Base-by-base conservation (phyloP, 805 yeast genomes). In the Wickerhamomyces rabaulensis region DNA sequence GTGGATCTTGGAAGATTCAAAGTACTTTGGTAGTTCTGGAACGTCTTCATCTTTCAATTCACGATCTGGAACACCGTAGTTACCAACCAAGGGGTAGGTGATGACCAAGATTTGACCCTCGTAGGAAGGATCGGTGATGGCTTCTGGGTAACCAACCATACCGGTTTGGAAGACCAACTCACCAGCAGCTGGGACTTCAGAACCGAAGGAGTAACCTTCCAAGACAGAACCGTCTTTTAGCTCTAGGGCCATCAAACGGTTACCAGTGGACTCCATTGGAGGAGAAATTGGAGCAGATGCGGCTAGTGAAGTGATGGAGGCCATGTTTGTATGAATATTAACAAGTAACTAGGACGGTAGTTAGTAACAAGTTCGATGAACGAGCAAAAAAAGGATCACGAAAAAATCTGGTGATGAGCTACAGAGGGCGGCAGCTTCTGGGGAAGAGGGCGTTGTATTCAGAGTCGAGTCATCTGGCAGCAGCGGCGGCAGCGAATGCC, bases 101-200 rank as follows among this genome's bases (percentile, higher is more conserved):
- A 94, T 87, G 53, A 94, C 97, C 66, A 94, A 74, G 63, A 94
- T 92, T 72, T 94, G 99, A 53, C 99, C 99, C 64, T 87, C 91
- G 70, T 94, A 94, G 40, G 98, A 94, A 51, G 99, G 99, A 70
- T 94, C 99, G 37, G 99, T 90, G 68, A 94, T 80, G 44, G 97
- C 83, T 70, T 94, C 99, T 38, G 98, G 99, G 68, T 94, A 94
- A 52, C 99, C 99, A 58, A 94, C 98, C 97, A 94, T 91, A 75
- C 99, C 98, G 53, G 99, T 94, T 71, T 95, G 98, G 81, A 94
- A 94, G 51, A 94, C 99, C 60, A 95, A 80, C 73, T 94, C 99
- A 78, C 99, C 99, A 47, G 98, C 95, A 47, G 82, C 80, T 22
- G 96, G 67, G 50, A 76, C 80, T 52, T 84, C 84, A 46, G 98